Evolutionary conservation across 768 basidiomycete genomes (phyloP), one percentile per base, ranked within the genome.

Genomic region (Collybiopsis confluens): DNA sequence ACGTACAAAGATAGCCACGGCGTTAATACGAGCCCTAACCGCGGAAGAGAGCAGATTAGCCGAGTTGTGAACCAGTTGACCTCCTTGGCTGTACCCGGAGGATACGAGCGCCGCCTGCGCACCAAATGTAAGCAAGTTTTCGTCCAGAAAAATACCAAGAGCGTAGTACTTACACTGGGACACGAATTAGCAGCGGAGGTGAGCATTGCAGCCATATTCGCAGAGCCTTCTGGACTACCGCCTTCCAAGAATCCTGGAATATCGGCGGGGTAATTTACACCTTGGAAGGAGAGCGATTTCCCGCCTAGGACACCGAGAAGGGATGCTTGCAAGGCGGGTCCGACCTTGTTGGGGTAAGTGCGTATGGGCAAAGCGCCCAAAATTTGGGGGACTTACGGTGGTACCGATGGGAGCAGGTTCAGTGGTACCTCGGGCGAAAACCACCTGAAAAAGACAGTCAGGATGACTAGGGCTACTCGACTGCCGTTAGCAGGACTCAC

Each of bases 11-110:
- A 68, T 67, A 16, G 71, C 70, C 42, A 64, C 65, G 13, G 66
- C 69, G 26, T 58, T 62, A 56, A 72, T 61, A 11, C 65, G 64
- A 26, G 58, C 38, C 23, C 60, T 58, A 16, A 68, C 57, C 1
- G 60, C 26, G 9, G 68, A 43, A 2, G 73, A 70, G 28, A 75
- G 64, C 52, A 61, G 53, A 6, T 59, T 59, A 20, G 70, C 72
- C 15, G 73, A 70, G 9, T 70, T 64, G 51, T 74, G 73, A 3
- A 69, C 68, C 1, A 75, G 65, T 54, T 74, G 72, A n/a, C 55
- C 62, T 11, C 60, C 62, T 45, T 63, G 62, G 16, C 54, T 55
- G 42, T 66, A 67, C 11, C 66, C 66, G 36, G 61, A 58, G 11
- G 63, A 45, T 16, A 68, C 60, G 28, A 65, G 54, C 20, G 52